Conservation (phyloP, 768 basidiomycete genomes). For the Mycena capillaripes region DNA sequence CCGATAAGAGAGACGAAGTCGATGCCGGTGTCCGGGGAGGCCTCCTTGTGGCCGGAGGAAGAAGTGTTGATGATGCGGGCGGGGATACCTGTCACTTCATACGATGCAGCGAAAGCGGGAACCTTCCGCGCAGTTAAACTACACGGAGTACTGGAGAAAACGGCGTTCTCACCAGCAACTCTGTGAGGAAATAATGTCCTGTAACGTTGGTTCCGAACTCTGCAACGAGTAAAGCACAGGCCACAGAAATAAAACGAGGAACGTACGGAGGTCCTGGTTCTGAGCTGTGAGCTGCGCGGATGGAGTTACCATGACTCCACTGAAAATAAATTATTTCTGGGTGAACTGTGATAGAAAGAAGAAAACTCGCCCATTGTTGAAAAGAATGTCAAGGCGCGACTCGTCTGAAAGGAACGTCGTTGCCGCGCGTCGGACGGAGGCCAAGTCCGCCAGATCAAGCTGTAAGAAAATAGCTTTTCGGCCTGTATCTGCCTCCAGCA, state of each 20-base stretch:
- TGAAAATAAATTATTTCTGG: neutral
- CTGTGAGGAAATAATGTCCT: slow-evolving; percentile 43
- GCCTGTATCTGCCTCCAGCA: slow-evolving; percentile 35
- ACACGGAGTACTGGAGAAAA: slow-evolving; percentile 6
- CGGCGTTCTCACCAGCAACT: slow-evolving; percentile 42
- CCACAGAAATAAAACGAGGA: neutral
- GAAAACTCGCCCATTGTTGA: slow-evolving; percentile 34
- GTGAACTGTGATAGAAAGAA: neutral
- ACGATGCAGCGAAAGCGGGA: slow-evolving; percentile 21
- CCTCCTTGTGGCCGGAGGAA: slow-evolving; percentile 27
- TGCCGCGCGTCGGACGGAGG: slow-evolving; percentile 19
- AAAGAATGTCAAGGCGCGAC: slow-evolving; percentile 30
- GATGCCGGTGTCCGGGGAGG: slow-evolving; percentile 8
- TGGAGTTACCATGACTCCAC: slow-evolving; percentile 48
- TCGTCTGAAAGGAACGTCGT: slow-evolving; percentile 27
- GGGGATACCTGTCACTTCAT: slow-evolving; percentile 3
- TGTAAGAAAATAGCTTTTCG: slow-evolving; percentile 35
- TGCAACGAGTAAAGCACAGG: neutral
- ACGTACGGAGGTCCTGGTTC: slow-evolving; percentile 40
- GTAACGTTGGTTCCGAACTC: slow-evolving; percentile 57
- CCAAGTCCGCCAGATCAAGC: slow-evolving; percentile 41
- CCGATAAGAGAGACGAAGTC: slow-evolving; percentile 17
- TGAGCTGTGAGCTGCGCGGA: slow-evolving; percentile 41
- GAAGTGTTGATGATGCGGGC: slow-evolving; percentile 45
- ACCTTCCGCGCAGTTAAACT: slow-evolving; percentile 14